Evolutionary conservation across 192 early-diverging fungal genomes (phyloP), one percentile per base, ranked within the genome.

Genomic region (Backusella morwellensis): DNA sequence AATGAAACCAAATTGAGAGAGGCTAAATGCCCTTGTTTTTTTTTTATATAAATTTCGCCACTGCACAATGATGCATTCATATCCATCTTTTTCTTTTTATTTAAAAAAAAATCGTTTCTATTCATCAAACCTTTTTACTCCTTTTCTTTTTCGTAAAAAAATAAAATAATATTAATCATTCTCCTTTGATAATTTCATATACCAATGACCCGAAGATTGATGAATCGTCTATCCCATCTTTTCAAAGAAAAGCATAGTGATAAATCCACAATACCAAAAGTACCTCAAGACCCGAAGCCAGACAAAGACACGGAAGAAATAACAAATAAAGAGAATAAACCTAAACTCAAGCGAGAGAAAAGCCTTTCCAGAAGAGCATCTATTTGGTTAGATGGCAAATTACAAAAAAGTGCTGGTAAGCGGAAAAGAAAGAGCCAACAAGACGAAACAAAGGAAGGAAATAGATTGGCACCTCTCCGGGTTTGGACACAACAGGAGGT

Each of bases 1-100:
- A 69, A 69, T 69, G 68, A 69, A 69, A 69, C 68, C 68, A 69
- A 69, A 69, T 69, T 38, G 68, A 69, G 68, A 38, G 35, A 69
- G n/a, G 41, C 3, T 66, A 66, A 32, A 35, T 66, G 63, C 8
- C 15, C 67, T 19, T 35, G 19, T 19, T 19, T 36, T 21, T 36
- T 21, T n/a, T 21, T 21, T 56, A 56, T 59, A 23, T 59, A 50
- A 50, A 23, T 59, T 59, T 59, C 21, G 54, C 54, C 54, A 59
- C 54, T 59, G 54, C 21, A 59, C 54, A 3, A 59, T 59, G 54
- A 59, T 59, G 54, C 54, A 59, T 38, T 35, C 68, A 68, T 68
- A 36, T 34, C 32, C 11, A 68, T 68, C 32, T 68, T 17, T 19
- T 26, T 35, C 32, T 68, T 68, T 68, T 32, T 8, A 9, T 36